Conservation (phyloP, 2,329 filamentous ascomycete species). For the Eurotiales sp. region DNA sequence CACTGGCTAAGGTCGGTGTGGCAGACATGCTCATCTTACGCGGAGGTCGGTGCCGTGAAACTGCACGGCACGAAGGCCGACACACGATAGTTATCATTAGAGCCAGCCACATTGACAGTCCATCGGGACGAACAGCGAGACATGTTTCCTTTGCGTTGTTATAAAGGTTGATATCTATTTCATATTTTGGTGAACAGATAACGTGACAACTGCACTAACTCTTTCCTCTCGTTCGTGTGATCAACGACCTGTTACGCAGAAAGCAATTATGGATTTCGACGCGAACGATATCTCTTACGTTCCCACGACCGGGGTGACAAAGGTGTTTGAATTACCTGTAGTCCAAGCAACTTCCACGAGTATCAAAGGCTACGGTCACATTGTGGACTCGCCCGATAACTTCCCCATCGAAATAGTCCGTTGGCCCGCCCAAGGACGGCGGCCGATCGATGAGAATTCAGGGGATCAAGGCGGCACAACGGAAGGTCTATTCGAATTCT, state of each 20-base stretch:
- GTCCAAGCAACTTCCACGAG: background rate
- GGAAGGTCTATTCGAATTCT: conserved; percentile 2
- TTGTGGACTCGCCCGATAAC: conserved; percentile 1
- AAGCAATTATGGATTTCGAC: background rate
- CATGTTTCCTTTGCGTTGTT: background rate
- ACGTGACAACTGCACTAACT: too few species aligned
- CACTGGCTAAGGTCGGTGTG: too few species aligned
- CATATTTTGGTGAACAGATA: too few species aligned
- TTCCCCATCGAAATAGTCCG: conserved; percentile 1
- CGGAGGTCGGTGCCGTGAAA: too few species aligned
- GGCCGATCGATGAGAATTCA: background rate
- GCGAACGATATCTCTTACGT: background rate
- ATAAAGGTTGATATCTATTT: background rate
- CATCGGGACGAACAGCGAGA: background rate
- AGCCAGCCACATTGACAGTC: too few species aligned
- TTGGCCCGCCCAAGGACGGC: conserved; percentile 1
- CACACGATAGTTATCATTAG: too few species aligned
- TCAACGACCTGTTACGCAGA: too few species aligned
- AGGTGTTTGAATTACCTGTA: background rate
- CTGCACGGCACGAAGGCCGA: too few species aligned
- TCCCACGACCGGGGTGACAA: background rate
- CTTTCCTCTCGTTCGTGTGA: too few species aligned
- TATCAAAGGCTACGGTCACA: conserved; percentile 4
- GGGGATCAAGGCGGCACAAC: conserved; percentile 2
- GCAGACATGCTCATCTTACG: too few species aligned